These are phyloP conservation scores for Saturnispora sekii DNA, from an alignment of 805 yeast genomes.

Conservation along the genomic window DNA sequence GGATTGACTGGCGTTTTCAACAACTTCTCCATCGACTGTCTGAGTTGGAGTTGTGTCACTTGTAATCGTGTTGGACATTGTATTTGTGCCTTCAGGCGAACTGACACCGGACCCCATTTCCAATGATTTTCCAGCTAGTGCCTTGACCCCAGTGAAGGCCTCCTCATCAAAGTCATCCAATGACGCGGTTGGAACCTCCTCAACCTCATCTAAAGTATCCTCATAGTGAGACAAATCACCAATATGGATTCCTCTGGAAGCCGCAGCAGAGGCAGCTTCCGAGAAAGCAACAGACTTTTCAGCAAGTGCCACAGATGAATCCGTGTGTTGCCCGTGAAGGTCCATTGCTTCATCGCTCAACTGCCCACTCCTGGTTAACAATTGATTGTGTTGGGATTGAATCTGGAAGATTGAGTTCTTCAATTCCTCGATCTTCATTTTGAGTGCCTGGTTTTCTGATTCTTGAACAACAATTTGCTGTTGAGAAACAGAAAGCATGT, in stretches of 20 bases:
- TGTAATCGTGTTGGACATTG: constrained; percentile 10
- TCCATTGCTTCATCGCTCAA: constrained; percentile 33
- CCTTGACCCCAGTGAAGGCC: constrained; percentile 14
- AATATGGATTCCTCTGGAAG: constrained; percentile 17
- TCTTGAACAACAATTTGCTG: constrained; percentile 60
- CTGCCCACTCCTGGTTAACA: constrained; percentile 16
- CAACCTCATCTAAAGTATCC: constrained; percentile 4
- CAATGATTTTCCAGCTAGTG: not conserved
- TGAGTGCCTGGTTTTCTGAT: constrained; percentile 33
- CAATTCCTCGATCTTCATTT: constrained; percentile 18
- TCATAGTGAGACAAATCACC: constrained; percentile 15
- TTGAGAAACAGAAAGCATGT: constrained; percentile 52
- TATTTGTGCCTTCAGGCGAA: constrained; percentile 17
- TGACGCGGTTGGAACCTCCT: constrained; percentile 27
- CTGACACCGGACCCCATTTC: constrained; percentile 12
- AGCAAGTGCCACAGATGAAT: constrained; percentile 24
- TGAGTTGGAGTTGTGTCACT: constrained; percentile 31
- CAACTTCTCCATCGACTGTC: constrained; percentile 25
- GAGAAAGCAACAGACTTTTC: constrained; percentile 24
- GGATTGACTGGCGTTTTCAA: constrained; percentile 13
- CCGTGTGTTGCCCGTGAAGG: constrained; percentile 28
- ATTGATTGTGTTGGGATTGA: constrained; percentile 18
- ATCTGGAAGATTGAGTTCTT: constrained; percentile 21
- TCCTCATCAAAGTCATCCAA: constrained; percentile 25
- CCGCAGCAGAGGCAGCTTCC: constrained; percentile 23